Conservation (phyloP, 768 basidiomycete genomes). For the Naematelia encephala region DNA sequence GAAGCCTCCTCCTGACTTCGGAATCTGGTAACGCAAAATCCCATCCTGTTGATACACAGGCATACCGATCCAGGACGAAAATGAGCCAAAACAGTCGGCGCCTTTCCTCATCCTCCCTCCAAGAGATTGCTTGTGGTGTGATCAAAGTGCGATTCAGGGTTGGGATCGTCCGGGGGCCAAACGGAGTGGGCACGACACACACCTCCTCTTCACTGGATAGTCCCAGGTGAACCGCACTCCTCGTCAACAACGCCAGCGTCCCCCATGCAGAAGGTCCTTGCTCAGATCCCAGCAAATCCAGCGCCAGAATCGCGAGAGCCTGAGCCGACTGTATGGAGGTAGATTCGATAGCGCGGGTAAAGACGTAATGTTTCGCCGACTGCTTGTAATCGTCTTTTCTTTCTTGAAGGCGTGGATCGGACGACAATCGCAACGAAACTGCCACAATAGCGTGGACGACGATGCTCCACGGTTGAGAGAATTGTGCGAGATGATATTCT, state of each 20-base stretch:
- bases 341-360: constrained; percentile 47
- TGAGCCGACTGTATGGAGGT: constrained; percentile 47
- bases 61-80: constrained; percentile 50
- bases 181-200: neutral
- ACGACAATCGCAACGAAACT: constrained; percentile 43
- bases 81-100: constrained; percentile 50
- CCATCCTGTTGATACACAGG: constrained; percentile 49
- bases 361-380: constrained; percentile 46
- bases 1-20: constrained; percentile 45
- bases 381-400: constrained; percentile 32
- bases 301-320: constrained; percentile 47
- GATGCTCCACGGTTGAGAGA: constrained; percentile 48
- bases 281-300: constrained; percentile 49
- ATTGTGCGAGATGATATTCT: no score
- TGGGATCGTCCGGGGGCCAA: constrained; percentile 4
- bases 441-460: constrained; percentile 49
- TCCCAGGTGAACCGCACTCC: constrained; percentile 47
- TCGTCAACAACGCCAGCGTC: constrained; percentile 45
- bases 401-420: constrained; percentile 27
- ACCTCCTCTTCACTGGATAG: constrained; percentile 40
- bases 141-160: constrained; percentile 43
- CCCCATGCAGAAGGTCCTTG: constrained; percentile 50
- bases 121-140: constrained; percentile 39
- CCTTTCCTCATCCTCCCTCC: constrained; percentile 49
- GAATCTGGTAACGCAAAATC: constrained; percentile 44